phyloP scores from a whole-genome alignment of 495 filamentous ascomycete species.

The Acidomyces sp. region DNA sequence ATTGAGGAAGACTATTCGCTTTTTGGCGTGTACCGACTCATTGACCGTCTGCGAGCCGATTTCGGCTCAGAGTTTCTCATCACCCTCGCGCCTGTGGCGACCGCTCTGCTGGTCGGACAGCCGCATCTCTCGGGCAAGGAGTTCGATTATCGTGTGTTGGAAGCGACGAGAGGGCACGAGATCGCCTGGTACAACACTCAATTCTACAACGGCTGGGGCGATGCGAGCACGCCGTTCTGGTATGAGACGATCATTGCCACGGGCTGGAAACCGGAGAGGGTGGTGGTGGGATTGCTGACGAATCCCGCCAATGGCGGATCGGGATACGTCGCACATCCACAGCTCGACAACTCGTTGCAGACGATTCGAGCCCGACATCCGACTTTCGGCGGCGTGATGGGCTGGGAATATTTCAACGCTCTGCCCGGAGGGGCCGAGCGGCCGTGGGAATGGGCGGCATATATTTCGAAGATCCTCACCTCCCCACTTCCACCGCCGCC shows the following conservation, averaged over 20 bases:
- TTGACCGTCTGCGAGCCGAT: constrained; percentile 30
- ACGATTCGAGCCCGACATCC: constrained; percentile 19
- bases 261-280: constrained; percentile 30
- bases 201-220: constrained; percentile 36
- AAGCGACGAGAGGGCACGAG: constrained; percentile 23
- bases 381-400: constrained; percentile 35
- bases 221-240: constrained; percentile 22
- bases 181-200: constrained; percentile 35
- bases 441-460: constrained; percentile 26
- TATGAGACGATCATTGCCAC: constrained; percentile 29
- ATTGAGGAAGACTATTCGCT: constrained; percentile 32
- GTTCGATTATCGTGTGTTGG: constrained; percentile 31
- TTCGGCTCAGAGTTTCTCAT: constrained; percentile 34
- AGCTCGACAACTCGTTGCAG: constrained; percentile 18
- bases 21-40: constrained; percentile 23
- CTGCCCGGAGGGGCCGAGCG: constrained; percentile 19
- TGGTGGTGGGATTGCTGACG: constrained; percentile 32
- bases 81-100: constrained; percentile 33
- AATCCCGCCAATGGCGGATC: constrained; percentile 27
- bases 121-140: constrained; percentile 28
- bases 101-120: constrained; percentile 28
- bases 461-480: constrained; percentile 10
- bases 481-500: constrained; percentile 3
- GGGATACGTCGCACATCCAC: constrained; percentile 23
- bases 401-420: constrained; percentile 36